phyloP scores from a whole-genome alignment of 345 rosid genomes.

The Carallia pectinifolia region DNA sequence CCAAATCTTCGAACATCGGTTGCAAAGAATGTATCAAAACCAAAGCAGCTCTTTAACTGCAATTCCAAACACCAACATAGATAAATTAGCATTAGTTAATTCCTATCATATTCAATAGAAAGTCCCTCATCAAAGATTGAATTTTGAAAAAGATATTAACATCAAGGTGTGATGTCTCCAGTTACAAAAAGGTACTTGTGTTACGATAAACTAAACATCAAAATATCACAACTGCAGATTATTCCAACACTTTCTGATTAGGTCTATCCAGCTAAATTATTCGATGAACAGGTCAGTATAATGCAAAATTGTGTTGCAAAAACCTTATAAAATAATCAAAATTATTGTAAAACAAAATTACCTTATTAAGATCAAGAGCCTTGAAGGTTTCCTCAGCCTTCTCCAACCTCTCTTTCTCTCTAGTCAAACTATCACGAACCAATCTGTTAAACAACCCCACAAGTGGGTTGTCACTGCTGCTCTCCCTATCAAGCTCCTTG shows the following conservation, averaged over 20 bases:
- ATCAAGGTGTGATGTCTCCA: background rate
- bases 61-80: constrained; percentile 20
- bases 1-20: constrained; percentile 92
- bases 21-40: constrained; percentile 84
- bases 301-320: background rate
- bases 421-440: constrained; percentile 56
- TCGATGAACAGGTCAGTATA: too few species aligned
- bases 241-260: too few species aligned
- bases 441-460: constrained; percentile 53
- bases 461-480: constrained; percentile 49
- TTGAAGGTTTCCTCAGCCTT: constrained; percentile 76
- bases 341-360: constrained; percentile 23
- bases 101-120: background rate
- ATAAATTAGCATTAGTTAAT: background rate
- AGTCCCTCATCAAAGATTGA: background rate
- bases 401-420: constrained; percentile 81
- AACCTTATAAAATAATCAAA: background rate
- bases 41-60: constrained; percentile 85
- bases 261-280: too few species aligned
- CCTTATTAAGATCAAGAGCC: constrained; percentile 96
- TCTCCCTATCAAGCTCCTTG: constrained; percentile 69
- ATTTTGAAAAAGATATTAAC: background rate
- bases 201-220: too few species aligned
- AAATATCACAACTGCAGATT: too few species aligned
- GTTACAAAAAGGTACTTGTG: background rate